Percentiles rank a stretch among this genome's conserved stretches.
phyloP scores from a whole-genome alignment of 352 stramenopile genomes.

The Phytophthora colocasiae region DNA sequence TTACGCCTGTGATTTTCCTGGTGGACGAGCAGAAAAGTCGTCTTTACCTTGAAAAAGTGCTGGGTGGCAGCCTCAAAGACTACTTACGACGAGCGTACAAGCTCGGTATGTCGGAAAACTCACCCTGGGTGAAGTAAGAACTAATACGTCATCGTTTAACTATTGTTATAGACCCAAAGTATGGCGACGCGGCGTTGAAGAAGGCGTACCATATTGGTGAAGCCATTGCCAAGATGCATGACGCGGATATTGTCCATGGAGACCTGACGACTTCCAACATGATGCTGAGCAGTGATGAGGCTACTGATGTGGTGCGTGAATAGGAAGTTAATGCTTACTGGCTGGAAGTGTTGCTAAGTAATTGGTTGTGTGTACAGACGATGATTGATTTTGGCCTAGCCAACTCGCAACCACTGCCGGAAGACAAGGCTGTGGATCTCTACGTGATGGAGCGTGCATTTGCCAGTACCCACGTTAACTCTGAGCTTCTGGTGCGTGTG shows the following conservation, averaged over 20 bases:
- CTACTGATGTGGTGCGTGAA: conserved; percentile 63
- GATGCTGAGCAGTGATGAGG: conserved; percentile 83
- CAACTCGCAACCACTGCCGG: conserved; percentile 82
- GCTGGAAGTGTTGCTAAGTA: neutral
- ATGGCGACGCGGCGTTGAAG: conserved; percentile 57
- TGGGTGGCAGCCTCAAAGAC: conserved; percentile 76
- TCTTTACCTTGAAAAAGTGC: conserved; percentile 76
- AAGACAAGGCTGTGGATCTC: conserved; percentile 94
- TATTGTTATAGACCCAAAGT: conserved; percentile 47
- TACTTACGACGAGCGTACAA: conserved; percentile 68
- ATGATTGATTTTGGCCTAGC: conserved; percentile 90
- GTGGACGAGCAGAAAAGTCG: conserved; percentile 80
- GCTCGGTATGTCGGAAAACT: conserved; percentile 32
- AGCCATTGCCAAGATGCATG: conserved; percentile 93
- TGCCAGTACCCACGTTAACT: conserved; percentile 90
- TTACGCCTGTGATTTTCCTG: conserved; percentile 80
- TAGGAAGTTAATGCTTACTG: neutral
- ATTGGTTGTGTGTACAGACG: conserved; percentile 45
- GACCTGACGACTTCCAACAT: conserved; percentile 96
- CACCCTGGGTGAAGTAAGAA: no score
- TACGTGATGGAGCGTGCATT: conserved; percentile 95
- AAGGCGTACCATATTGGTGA: conserved; percentile 88
- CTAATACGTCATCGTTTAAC: no score
- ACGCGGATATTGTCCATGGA: conserved; percentile 93
- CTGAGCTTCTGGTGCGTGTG: conserved; percentile 68